Evolutionary conservation across 73 alveolate species (phyloP).

Genomic region (Uronychia binucleata): DNA sequence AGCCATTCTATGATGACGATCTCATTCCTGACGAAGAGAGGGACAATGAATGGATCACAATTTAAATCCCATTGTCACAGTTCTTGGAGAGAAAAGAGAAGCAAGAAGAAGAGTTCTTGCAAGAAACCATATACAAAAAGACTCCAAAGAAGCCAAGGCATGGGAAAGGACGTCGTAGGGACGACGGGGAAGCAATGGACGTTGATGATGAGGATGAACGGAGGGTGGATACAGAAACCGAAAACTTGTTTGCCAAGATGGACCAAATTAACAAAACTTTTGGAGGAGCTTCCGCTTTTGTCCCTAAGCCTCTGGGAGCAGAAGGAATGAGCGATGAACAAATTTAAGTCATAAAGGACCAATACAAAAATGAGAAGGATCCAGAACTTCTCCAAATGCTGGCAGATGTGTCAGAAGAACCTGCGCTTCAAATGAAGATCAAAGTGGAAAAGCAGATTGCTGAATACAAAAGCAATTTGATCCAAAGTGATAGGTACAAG

Average conservation of each 20-base stretch:
- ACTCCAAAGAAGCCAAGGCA: not conserved
- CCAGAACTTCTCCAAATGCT: not conserved
- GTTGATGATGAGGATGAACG: not conserved
- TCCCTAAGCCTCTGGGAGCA: not conserved
- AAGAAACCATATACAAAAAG: not conserved
- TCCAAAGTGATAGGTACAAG: no score
- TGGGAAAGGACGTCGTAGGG: not conserved
- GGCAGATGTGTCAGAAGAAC: not conserved
- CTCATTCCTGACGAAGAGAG: not conserved
- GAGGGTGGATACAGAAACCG: not conserved
- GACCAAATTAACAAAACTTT: not conserved
- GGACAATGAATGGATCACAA: not conserved
- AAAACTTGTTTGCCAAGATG: not conserved
- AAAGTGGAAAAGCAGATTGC: no score
- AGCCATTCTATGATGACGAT: constrained; percentile 14
- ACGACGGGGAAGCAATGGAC: not conserved
- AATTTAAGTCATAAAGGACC: not conserved
- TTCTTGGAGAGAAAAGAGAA: not conserved
- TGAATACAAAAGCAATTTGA: no score
- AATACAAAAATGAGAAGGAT: not conserved
- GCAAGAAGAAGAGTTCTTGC: not conserved
- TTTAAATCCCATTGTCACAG: not conserved
- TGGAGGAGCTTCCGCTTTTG: no score
- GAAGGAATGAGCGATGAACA: not conserved
- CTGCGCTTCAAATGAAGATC: no score